These are phyloP conservation scores for Colletotrichum agaves DNA, from an alignment of 2,329 filamentous ascomycete genomes.

Conservation along the genomic window DNA sequence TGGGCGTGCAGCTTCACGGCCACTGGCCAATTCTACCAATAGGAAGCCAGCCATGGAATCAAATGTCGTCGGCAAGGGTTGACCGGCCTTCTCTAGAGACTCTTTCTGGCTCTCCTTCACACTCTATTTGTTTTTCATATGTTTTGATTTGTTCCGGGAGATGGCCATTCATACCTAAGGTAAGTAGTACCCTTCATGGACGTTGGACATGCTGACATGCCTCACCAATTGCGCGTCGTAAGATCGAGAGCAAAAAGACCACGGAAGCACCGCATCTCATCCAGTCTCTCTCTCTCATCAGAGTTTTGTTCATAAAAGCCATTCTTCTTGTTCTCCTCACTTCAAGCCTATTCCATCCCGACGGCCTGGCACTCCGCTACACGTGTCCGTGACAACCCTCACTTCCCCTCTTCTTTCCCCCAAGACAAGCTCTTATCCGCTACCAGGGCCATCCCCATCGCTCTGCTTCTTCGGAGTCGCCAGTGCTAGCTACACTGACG, in stretches of 20 bases:
- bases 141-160: background rate
- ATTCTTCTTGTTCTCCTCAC: slow-evolving; percentile 5
- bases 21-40: slow-evolving; percentile 15
- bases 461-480: slow-evolving; percentile 1
- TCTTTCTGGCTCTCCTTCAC: background rate
- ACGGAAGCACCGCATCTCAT: background rate
- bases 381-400: background rate
- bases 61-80: slow-evolving; percentile 20
- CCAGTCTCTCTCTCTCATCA: background rate
- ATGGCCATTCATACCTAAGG: no score
- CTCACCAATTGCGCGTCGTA: background rate
- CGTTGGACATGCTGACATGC: background rate
- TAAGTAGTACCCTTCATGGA: no score
- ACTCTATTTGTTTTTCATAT: background rate
- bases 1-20: slow-evolving; percentile 24
- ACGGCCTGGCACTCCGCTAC: background rate
- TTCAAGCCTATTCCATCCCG: background rate
- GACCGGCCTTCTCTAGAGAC: no score
- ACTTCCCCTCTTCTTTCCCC: background rate
- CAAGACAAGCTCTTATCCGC: slow-evolving; percentile 2
- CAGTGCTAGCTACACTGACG: slow-evolving; percentile 30
- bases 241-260: background rate
- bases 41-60: slow-evolving; percentile 27
- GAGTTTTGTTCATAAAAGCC: slow-evolving; percentile 5
- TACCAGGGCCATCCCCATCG: background rate